These are phyloP conservation scores for Parathielavia appendiculata DNA, from an alignment of 495 filamentous ascomycete species.

Conservation along the genomic window DNA sequence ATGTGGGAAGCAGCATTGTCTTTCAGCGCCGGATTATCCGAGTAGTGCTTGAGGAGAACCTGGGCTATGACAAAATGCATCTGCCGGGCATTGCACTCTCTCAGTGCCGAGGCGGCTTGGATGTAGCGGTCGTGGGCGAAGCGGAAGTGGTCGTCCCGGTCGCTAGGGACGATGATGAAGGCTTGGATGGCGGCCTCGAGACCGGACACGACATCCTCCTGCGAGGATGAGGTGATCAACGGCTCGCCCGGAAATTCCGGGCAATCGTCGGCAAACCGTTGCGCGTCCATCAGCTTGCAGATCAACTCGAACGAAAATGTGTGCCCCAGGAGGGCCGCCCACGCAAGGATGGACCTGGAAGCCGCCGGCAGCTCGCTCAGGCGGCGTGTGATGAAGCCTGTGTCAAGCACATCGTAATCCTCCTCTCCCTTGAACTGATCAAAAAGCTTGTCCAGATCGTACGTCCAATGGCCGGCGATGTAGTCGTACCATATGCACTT, in stretches of 20 bases:
- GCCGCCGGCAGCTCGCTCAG: slow-evolving; percentile 69
- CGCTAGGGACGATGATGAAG: slow-evolving; percentile 67
- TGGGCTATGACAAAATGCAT: slow-evolving; percentile 89
- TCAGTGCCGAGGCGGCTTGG: slow-evolving; percentile 64
- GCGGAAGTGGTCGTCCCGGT: slow-evolving; percentile 68
- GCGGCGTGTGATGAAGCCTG: slow-evolving; percentile 70
- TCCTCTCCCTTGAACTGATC: slow-evolving; percentile 70
- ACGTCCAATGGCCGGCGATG: slow-evolving; percentile 72
- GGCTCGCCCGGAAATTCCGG: slow-evolving; percentile 20
- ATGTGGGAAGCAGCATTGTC: slow-evolving; percentile 73
- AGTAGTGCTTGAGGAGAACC: slow-evolving; percentile 65
- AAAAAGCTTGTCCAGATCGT: slow-evolving; percentile 76
- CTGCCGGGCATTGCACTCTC: slow-evolving; percentile 61
- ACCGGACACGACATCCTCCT: slow-evolving; percentile 54
- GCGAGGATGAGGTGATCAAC: neutral
- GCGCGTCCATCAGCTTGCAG: slow-evolving; percentile 67
- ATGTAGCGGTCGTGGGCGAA: slow-evolving; percentile 83
- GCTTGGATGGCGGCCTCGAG: slow-evolving; percentile 73
- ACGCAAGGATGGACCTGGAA: slow-evolving; percentile 73
- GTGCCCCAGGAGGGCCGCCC: slow-evolving; percentile 74
- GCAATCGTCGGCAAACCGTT: slow-evolving; percentile 50
- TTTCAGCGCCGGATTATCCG: slow-evolving; percentile 50
- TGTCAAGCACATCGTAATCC: slow-evolving; percentile 72
- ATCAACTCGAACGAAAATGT: slow-evolving; percentile 75
- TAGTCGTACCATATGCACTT: slow-evolving; percentile 86